A percentile compares a stretch with the other conserved stretches of the same genome.
Evolutionary conservation across 768 basidiomycete genomes (phyloP).

Genomic region (Sistotremastrum niveocremeum): DNA sequence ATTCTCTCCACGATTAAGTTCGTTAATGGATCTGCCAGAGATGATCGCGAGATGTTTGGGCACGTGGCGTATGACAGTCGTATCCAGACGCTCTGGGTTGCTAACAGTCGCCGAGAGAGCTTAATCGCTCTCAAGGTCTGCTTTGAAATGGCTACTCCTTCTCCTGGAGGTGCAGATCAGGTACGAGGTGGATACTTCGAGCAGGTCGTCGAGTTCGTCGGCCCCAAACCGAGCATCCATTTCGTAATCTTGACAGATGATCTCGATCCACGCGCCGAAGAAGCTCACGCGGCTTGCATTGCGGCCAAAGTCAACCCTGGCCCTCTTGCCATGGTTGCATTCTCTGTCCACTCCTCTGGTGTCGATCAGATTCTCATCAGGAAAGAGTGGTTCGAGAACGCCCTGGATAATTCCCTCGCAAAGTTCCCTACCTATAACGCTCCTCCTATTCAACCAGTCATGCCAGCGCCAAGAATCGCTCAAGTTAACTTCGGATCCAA

Average conservation of each 20-base stretch:
- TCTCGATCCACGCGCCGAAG: slow-evolving; percentile 69
- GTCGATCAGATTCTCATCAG: slow-evolving; percentile 81
- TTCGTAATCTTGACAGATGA: slow-evolving; percentile 81
- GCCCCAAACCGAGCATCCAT: slow-evolving; percentile 77
- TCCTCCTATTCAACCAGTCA: slow-evolving; percentile 19
- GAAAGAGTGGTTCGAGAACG: slow-evolving; percentile 75
- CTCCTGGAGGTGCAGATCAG: slow-evolving; percentile 40
- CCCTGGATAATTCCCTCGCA: slow-evolving; percentile 36
- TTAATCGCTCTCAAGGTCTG: slow-evolving; percentile 69
- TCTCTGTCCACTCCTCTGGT: slow-evolving; percentile 81
- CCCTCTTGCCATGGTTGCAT: slow-evolving; percentile 70
- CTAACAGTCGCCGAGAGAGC: slow-evolving; percentile 74
- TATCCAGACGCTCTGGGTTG: slow-evolving; percentile 80
- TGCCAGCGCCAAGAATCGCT: slow-evolving; percentile 11
- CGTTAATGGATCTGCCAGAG: slow-evolving; percentile 42
- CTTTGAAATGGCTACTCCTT: slow-evolving; percentile 42
- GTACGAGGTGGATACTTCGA: slow-evolving; percentile 55
- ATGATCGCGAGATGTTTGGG: slow-evolving; percentile 79
- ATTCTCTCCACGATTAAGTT: slow-evolving; percentile 73
- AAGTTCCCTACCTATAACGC: slow-evolving; percentile 45
- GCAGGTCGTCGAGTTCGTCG: slow-evolving; percentile 71
- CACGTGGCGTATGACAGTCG: slow-evolving; percentile 75
- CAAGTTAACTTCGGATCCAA: slow-evolving; percentile 2
- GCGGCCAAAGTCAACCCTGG: slow-evolving; percentile 68
- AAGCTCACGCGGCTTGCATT: slow-evolving; percentile 72